Evolutionary conservation across 2,329 filamentous ascomycete species (phyloP).

Genomic region (Botrytis byssoidea): DNA sequence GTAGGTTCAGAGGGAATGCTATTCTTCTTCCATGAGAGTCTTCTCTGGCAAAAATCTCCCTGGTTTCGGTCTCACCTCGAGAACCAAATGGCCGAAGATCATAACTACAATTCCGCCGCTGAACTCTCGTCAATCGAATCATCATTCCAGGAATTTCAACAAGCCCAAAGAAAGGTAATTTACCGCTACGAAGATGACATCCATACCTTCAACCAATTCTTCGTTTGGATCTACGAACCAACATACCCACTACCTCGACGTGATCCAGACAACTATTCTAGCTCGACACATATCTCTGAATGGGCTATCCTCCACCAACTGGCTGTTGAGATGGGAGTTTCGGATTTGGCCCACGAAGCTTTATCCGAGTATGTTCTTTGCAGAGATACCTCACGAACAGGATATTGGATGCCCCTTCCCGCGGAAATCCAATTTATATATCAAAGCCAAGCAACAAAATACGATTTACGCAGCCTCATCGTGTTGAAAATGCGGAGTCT

Average conservation of each 20-base stretch:
- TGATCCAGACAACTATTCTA: background rate
- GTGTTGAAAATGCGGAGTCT: background rate
- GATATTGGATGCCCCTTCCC: background rate
- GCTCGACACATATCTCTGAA: background rate
- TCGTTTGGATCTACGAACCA: background rate
- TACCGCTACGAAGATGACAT: background rate
- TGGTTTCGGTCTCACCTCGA: background rate
- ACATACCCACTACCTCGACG: background rate
- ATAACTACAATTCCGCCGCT: background rate
- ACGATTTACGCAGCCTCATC: background rate
- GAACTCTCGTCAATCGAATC: background rate
- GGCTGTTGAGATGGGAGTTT: background rate
- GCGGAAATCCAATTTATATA: constrained; percentile 17
- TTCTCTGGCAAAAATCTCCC: background rate
- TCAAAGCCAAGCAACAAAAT: background rate
- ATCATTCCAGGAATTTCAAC: background rate
- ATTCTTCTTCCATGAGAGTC: constrained; percentile 8
- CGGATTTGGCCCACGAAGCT: constrained; percentile 10
- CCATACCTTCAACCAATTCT: constrained; percentile 16
- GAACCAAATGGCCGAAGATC: background rate
- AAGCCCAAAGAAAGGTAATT: background rate
- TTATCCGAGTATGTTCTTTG: background rate
- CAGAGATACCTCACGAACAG: background rate
- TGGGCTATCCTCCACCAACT: constrained; percentile 3
- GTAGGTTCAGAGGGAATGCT: background rate